Conservation (phyloP, 768 basidiomycete species). For the Agaricus blazei region DNA sequence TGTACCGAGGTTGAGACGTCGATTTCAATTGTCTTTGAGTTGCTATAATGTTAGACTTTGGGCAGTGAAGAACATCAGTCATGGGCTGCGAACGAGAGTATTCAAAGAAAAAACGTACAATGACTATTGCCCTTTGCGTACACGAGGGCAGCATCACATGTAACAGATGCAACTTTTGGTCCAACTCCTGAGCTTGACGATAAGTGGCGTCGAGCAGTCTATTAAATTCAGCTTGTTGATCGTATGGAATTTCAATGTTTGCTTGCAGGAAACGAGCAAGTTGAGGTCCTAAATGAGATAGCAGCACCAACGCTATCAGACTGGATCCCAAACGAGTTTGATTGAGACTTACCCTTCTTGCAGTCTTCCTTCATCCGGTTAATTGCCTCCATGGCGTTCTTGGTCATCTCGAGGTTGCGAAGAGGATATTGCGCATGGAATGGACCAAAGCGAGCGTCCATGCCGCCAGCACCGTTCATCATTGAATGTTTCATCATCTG, state of each 20-base stretch:
- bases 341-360: slow-evolving; percentile 15
- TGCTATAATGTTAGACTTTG: slow-evolving; percentile 37
- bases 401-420: slow-evolving; percentile 1
- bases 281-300: not conserved
- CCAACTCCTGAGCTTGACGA: slow-evolving; percentile 42
- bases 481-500: slow-evolving; percentile 11
- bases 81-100: slow-evolving; percentile 1
- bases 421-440: not conserved
- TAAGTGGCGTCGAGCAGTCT: slow-evolving; percentile 42
- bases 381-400: not conserved
- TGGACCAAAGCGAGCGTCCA: slow-evolving; percentile 2
- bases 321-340: not conserved
- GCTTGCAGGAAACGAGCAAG: slow-evolving; percentile 6
- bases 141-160: slow-evolving; percentile 37
- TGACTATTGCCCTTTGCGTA: slow-evolving; percentile 45
- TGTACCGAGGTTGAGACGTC: slow-evolving; percentile 34
- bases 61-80: slow-evolving; percentile 2
- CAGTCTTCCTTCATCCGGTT: slow-evolving; percentile 9
- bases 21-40: slow-evolving; percentile 38
- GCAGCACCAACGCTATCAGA: slow-evolving; percentile 3
- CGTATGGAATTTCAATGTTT: slow-evolving; percentile 37
- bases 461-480: slow-evolving; percentile 1
- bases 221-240: slow-evolving; percentile 51
- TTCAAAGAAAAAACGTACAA: slow-evolving; percentile 36
- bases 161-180: slow-evolving; percentile 44